Base-by-base conservation (phyloP, 2,329 filamentous ascomycete species). In the Daldinia sp. region DNA sequence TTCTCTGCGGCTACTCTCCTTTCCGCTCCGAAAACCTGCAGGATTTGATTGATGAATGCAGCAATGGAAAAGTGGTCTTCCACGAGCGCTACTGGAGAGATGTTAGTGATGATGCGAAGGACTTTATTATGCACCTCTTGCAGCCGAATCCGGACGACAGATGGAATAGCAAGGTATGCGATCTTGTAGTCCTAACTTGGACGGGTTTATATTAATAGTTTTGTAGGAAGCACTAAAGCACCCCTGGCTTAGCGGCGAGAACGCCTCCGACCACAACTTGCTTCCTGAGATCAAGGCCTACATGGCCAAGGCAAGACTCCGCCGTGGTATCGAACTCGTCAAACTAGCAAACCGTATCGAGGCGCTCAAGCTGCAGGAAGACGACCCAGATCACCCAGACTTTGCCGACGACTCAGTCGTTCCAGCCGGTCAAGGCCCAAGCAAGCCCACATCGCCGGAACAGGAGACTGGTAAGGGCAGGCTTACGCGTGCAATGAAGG, bases 51-150 rank as follows among this genome's bases (percentile, higher is more conserved):
- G 92, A 97, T 67, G 95, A 99, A 80, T 98, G 94, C 80, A 93
- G 87, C 72, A 88, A 86, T 64, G 90, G 88, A 37, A 86, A 89
- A 51, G 91, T 99, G 62, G 86, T 97, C 55, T 99, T 98, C 86
- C 95, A 99, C 77, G 94, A 97, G 76, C 88, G 94, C 59, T 99
- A 98, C 81, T 99, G 95, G 95, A 95, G 93, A 77, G 95, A 97
- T 71, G 95, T 99, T 72, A 97, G 94, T 76, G 84, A 91, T 50
- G 94, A 98, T 70, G 95, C 94, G 69, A 99, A 98, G 81, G 88
- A 94, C 69, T 99, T 99, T 77, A 98, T 99, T 79, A 81, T 90
- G 64, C 81, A 83, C 59, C 85, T 99, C 23, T 85, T 99, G 61
- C 89, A 94, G 70, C 88, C 93, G 3, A 85, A 92, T 69, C 90